A percentile compares a stretch with the other conserved stretches of the same genome.
phyloP scores from a whole-genome alignment of 208 protist genomes.

The Angomonas desouzai region DNA sequence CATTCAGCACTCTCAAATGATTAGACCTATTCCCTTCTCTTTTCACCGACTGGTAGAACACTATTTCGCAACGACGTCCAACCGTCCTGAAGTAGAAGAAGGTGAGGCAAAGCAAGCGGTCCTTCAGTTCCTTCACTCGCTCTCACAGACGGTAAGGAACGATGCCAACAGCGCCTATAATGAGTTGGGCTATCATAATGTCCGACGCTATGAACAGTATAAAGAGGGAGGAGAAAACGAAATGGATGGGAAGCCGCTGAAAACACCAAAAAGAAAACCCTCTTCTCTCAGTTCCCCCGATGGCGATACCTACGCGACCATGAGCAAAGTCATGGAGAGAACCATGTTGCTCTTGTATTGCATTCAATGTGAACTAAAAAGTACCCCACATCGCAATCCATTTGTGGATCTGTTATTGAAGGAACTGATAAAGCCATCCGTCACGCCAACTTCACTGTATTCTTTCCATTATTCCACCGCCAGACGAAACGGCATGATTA shows the following conservation, averaged over 20 bases:
- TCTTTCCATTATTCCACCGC: background rate
- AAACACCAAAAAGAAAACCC: background rate
- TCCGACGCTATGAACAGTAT: background rate
- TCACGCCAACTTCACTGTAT: background rate
- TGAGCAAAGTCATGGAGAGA: background rate
- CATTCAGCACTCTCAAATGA: background rate
- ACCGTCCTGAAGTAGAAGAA: background rate
- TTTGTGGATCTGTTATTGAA: background rate
- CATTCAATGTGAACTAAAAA: background rate
- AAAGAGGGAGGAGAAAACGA: background rate
- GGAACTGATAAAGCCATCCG: background rate
- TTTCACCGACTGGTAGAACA: background rate
- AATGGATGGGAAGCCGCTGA: background rate
- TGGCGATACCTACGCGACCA: no score
- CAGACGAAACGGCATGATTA: background rate
- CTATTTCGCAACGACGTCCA: background rate
- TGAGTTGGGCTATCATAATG: conserved; percentile 1
- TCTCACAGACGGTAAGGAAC: background rate
- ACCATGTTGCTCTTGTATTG: background rate
- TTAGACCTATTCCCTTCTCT: background rate
- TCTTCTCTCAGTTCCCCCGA: background rate
- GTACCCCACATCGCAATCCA: background rate
- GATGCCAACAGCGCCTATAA: background rate
- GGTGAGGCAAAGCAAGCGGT: background rate
- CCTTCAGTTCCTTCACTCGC: background rate